These are phyloP conservation scores for Malus sylvestris DNA, from an alignment of 306 rosid species.

Conservation along the genomic window DNA sequence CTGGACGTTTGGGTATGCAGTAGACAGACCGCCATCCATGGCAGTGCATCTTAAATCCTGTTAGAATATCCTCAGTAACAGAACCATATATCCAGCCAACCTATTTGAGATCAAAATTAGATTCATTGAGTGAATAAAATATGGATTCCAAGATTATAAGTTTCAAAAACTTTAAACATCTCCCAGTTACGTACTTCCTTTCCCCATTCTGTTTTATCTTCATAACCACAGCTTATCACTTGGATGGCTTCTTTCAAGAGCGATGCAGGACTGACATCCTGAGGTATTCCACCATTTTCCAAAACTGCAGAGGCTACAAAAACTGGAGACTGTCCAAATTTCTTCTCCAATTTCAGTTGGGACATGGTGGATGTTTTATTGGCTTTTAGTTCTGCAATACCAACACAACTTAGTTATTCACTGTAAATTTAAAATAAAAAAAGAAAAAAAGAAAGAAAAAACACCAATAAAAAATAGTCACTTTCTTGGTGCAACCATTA, in stretches of 20 bases:
- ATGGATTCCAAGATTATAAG: conserved; percentile 1
- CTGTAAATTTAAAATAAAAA: neutral
- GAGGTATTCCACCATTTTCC: conserved; percentile 81
- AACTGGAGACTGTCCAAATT: conserved; percentile 90
- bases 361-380: conserved; percentile 40
- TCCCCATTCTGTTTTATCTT: conserved; percentile 98
- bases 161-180: neutral
- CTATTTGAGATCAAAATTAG: conserved; percentile 33
- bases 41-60: conserved; percentile 99
- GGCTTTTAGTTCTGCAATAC: conserved; percentile 40
- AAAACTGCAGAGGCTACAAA: conserved; percentile 63
- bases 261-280: conserved; percentile 61
- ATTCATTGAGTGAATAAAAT: neutral
- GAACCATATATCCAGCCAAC: conserved; percentile 99
- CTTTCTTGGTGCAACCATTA: conserved; percentile 20
- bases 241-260: conserved; percentile 89
- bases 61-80: conserved; percentile 96
- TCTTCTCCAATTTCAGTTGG: conserved; percentile 77
- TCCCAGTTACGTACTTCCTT: conserved; percentile 56
- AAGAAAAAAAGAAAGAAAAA: neutral
- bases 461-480: neutral
- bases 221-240: conserved; percentile 95
- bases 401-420: conserved; percentile 12
- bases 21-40: conserved; percentile 99
- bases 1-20: conserved; percentile 82